Evolutionary conservation across 345 rosid genomes (phyloP).

Genomic region (Euclidium syriacum): DNA sequence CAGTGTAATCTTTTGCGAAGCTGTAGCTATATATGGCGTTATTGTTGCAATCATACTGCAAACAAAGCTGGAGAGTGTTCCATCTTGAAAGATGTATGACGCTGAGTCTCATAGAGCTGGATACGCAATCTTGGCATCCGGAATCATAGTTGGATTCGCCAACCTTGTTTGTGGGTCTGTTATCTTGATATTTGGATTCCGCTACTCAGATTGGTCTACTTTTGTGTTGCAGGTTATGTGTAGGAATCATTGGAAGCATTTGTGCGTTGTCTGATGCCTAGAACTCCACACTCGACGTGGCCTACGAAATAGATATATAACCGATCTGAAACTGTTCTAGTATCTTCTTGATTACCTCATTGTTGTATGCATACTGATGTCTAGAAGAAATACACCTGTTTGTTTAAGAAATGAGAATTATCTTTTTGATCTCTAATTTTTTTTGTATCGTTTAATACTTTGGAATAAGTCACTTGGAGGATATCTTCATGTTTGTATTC

Average conservation of each 20-base stretch:
- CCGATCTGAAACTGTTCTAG: background rate
- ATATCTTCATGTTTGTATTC: conserved; percentile 16
- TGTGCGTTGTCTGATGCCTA: conserved; percentile 98
- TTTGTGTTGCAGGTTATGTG: conserved; percentile 62
- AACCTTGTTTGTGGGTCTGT: conserved; percentile 96
- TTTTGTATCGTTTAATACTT: conserved; percentile 24
- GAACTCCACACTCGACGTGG: conserved; percentile 93
- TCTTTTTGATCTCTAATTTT: conserved; percentile 16
- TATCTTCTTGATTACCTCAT: conserved; percentile 17
- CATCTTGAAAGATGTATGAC: conserved; percentile 55
- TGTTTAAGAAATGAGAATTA: conserved; percentile 13
- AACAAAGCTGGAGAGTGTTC: conserved; percentile 96
- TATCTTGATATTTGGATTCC: conserved; percentile 8
- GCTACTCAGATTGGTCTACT: background rate
- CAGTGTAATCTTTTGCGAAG: conserved; percentile 99
- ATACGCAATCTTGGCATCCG: conserved; percentile 97
- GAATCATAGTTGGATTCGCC: conserved; percentile 97
- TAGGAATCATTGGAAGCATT: conserved; percentile 97
- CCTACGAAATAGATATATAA: conserved; percentile 50
- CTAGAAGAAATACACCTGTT: conserved; percentile 20
- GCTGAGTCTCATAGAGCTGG: conserved; percentile 99
- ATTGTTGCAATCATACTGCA: conserved; percentile 95
- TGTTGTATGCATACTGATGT: conserved; percentile 17
- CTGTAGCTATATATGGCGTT: conserved; percentile 98
- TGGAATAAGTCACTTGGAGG: conserved; percentile 22